Base-by-base conservation (phyloP, 140 eudicot species). In the Anethum foeniculum region DNA sequence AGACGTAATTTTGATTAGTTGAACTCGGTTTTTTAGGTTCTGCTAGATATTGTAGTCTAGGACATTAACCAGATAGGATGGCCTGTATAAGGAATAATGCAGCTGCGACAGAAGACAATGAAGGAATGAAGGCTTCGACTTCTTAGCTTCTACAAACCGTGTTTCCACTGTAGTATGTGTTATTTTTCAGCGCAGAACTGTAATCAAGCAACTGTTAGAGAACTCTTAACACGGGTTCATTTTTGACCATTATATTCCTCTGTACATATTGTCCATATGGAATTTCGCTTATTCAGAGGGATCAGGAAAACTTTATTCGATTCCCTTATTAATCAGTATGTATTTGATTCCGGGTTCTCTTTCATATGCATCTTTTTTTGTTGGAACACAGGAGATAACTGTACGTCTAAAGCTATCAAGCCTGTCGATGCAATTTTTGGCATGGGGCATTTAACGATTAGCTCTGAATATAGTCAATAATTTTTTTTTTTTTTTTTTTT, bases 231-330 rank as follows among this genome's bases (percentile, higher is more conserved):
- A 34, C 21, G 49, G 18, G 76, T 38, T 71, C 49, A 38, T 38
- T 71, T 71, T 71, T 71, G 15, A 15, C 76, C 75, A 32, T 69
- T 69, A 34, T 38, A 15, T 38, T 71, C 76, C 76, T 71, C 27
- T 71, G 76, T 71, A 71, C 46, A 71, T 71, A 71, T 71, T 71
- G 76, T 71, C 76, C 47, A 71, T 71, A 71, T 71, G 49, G 28
- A 71, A 38, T 71, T 71, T 67, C 32, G 74, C 43, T 13, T 67
- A 13, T 30, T 67, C 43, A 30, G 39, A 32, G 43, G 41, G 43
- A 32, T 67, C 43, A 30, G 74, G n/a, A 67, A 67, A 13, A 30
- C 34, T 67, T 30, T 7, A 13, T 16, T 30, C 23, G 16, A 9
- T 67, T 67, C 32, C 18, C 69, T 25, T 62, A 0, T 3, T 62